A percentile compares a stretch with the other conserved stretches of the same genome.
These are phyloP conservation scores for Lepidium africanum DNA, from an alignment of 345 rosid species.

Conservation along the genomic window DNA sequence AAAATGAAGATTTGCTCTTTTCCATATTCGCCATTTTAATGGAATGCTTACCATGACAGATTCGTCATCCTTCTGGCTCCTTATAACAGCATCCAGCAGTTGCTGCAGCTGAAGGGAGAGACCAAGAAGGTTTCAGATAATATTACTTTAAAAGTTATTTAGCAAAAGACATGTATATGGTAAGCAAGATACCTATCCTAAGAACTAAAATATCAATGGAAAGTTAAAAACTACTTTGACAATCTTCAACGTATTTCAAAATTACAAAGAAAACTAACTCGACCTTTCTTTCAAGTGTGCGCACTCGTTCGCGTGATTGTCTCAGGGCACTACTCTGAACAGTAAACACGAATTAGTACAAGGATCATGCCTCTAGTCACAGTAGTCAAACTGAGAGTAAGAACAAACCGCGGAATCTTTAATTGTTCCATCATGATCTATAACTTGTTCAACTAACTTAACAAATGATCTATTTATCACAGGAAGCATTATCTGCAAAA, in stretches of 20 bases:
- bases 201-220: not conserved
- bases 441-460: conserved; percentile 50
- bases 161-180: not conserved
- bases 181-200: not conserved
- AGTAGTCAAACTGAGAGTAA: conserved; percentile 4
- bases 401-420: conserved; percentile 81
- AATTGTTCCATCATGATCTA: conserved; percentile 73
- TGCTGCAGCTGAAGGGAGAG: conserved; percentile 53
- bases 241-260: not conserved
- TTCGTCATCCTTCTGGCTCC: conserved; percentile 47
- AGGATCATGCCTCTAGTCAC: not conserved
- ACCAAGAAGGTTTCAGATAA: not conserved
- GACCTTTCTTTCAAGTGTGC: conserved; percentile 69
- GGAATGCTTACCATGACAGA: conserved; percentile 44
- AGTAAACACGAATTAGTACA: conserved; percentile 13
- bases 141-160: not conserved
- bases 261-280: not conserved
- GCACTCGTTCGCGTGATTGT: conserved; percentile 61
- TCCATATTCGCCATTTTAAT: not conserved
- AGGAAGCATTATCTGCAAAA: conserved; percentile 54
- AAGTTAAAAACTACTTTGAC: not conserved
- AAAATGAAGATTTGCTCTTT: conserved; percentile 14
- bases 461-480: conserved; percentile 45
- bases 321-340: conserved; percentile 66
- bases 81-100: conserved; percentile 57